Conservation (phyloP, 1,284 basidiomycete genomes). For the Takashimella tepidaria region DNA sequence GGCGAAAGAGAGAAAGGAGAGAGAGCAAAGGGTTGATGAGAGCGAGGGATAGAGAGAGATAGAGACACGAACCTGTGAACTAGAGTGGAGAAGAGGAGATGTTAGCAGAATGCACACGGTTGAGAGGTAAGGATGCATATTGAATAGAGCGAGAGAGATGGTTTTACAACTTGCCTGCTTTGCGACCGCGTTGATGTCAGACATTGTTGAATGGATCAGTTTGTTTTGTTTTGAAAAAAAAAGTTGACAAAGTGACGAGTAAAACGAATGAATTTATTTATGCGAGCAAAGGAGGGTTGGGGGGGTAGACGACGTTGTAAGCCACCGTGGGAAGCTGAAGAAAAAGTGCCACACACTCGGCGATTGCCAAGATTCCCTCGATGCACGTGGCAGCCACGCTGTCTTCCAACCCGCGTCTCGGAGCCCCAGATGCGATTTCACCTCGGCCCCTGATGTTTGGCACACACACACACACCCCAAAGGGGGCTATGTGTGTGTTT, state of each 20-base stretch:
- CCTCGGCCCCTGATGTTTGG: not conserved
- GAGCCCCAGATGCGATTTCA: not conserved
- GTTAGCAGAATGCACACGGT: slow-evolving; percentile 49
- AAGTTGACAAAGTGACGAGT: too few species aligned
- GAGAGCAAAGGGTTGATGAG: slow-evolving; percentile 52
- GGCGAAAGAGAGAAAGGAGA: slow-evolving; percentile 35
- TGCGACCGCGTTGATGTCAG: slow-evolving; percentile 59
- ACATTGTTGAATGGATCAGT: too few species aligned
- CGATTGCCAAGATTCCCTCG: not conserved
- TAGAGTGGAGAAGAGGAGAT: slow-evolving; percentile 45
- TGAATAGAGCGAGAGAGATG: not conserved
- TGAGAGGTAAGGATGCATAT: slow-evolving; percentile 4
- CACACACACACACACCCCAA: too few species aligned
- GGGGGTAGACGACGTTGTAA: not conserved
- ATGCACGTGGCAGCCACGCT: not conserved
- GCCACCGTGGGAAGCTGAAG: not conserved
- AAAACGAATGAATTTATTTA: not conserved
- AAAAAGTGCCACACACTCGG: not conserved
- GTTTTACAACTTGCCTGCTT: slow-evolving; percentile 35
- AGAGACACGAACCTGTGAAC: slow-evolving; percentile 52
- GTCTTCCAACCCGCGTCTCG: too few species aligned
- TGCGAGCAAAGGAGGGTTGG: too few species aligned
- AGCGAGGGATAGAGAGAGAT: not conserved
- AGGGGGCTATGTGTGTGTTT: too few species aligned
- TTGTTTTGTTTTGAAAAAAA: too few species aligned